Evolutionary conservation across 345 rosid genomes (phyloP).

Genomic region (Ceriops zippeliana): DNA sequence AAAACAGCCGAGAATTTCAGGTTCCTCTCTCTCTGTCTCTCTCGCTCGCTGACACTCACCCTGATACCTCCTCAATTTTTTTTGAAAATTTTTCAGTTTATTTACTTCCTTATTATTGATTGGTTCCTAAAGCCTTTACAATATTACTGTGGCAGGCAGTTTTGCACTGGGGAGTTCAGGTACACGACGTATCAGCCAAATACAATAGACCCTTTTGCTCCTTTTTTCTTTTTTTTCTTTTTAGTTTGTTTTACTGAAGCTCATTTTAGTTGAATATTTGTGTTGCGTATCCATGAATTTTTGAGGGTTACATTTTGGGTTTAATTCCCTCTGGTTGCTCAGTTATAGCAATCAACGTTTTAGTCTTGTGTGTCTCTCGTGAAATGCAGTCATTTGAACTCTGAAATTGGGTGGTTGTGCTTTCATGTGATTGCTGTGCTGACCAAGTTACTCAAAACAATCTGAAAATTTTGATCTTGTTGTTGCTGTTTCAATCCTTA

Average conservation of each 20-base stretch:
- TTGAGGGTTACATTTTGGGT: too few species aligned
- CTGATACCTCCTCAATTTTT: neutral
- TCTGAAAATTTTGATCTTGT: too few species aligned
- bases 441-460: too few species aligned
- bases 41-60: neutral
- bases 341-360: too few species aligned
- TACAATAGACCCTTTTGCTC: neutral
- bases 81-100: neutral
- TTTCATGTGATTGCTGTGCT: too few species aligned
- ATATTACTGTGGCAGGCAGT: conserved; percentile 55
- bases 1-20: conserved; percentile 95
- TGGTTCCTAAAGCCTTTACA: neutral
- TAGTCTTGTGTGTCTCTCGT: too few species aligned
- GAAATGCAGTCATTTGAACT: too few species aligned
- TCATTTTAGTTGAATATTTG: neutral
- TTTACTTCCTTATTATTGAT: neutral
- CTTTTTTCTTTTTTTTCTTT: neutral
- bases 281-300: too few species aligned
- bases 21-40: conserved; percentile 15
- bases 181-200: conserved; percentile 4
- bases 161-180: conserved; percentile 96
- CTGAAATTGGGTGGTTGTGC: too few species aligned
- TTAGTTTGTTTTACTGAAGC: neutral
- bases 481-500: too few species aligned
- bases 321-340: too few species aligned